Evolutionary conservation across 2,329 filamentous ascomycete species (phyloP), one percentile per base, ranked within the genome.

Genomic region (Verticillium tricorpus): DNA sequence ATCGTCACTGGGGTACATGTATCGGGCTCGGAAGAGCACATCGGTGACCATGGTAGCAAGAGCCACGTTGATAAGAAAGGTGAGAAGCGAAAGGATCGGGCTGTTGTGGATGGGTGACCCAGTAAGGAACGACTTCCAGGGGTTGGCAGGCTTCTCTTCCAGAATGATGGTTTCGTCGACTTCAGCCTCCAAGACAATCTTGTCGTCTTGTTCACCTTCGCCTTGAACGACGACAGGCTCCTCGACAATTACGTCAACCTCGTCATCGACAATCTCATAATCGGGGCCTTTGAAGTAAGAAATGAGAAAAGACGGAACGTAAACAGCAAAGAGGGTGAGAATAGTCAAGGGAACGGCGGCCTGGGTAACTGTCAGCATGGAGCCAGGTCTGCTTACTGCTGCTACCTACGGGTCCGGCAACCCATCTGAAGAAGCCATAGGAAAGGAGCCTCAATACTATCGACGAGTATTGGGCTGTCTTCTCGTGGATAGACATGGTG

Each of bases 91-190:
- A 68, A 88, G 82, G 25, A 88, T 68, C 14, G 85, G 78, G 59
- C 87, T 92, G n/a, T 80, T 83, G 7, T 89, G 85, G 68, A 87
- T 92, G 1, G 95, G 94, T 0, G 89, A 77, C 3, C 95, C 95
- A 3, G 86, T 86, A 28, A 96, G 76, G 7, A 98, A 78, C 3
- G 91, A 90, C 66, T 82, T 83, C 66, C 89, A 77, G 1, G 85
- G 77, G 25, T 80, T 80, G 2, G 84, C 74, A 14, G 83, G 78
- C 67, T 84, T 84, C 69, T 88, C 80, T 58, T 84, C 78, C 17
- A 90, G 68, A 12, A 86, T 71, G 4, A 90, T 74, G 0, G 83
- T 88, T 71, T 93, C 89, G 61, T 86, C 72, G 28, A 92, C 77
- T 32, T 86, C 82, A 39, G 92, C 77, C 62, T 86, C 79, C 14